Percentiles rank a stretch among this genome's conserved stretches.
These are phyloP conservation scores for Blastobotrys parvus DNA, from an alignment of 805 yeast genomes.

Conservation along the genomic window DNA sequence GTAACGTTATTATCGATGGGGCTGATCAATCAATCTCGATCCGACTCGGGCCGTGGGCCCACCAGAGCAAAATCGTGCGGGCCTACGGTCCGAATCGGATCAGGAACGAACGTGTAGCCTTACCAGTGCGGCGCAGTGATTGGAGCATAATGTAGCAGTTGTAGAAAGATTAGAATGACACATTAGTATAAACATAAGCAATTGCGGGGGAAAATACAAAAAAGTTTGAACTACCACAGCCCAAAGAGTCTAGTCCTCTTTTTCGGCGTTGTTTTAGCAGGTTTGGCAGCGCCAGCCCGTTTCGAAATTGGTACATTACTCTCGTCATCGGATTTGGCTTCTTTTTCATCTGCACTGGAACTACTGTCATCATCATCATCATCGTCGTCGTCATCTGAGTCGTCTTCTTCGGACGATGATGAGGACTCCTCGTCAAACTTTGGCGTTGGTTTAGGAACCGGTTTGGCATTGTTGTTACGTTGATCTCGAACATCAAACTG, in stretches of 20 bases:
- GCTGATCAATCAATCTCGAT: too few relatives aligned
- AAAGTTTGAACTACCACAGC: too few relatives aligned
- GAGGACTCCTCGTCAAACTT: not conserved
- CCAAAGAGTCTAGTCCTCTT: slow-evolving; percentile 9
- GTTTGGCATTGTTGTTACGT: not conserved
- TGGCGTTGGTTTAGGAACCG: not conserved
- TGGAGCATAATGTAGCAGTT: too few relatives aligned
- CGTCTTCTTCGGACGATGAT: slow-evolving; percentile 7
- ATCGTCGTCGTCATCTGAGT: slow-evolving; percentile 9
- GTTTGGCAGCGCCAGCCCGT: slow-evolving; percentile 10
- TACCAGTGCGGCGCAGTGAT: too few relatives aligned
- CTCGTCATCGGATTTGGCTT: slow-evolving; percentile 3
- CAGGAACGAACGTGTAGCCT: too few relatives aligned
- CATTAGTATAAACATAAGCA: too few relatives aligned
- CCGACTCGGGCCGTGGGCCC: too few relatives aligned
- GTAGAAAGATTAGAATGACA: too few relatives aligned
- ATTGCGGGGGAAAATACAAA: too few relatives aligned
- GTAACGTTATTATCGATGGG: too few relatives aligned
- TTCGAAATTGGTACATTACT: slow-evolving; percentile 12
- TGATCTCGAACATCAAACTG: not conserved
- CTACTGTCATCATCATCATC: slow-evolving; percentile 9
- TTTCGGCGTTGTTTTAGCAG: slow-evolving; percentile 10
- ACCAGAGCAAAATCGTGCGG: too few relatives aligned
- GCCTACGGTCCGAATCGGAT: too few relatives aligned
- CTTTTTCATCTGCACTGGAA: slow-evolving; percentile 9